phyloP scores from a whole-genome alignment of 306 rosid genomes.

The Glycyrrhiza uralensis region DNA sequence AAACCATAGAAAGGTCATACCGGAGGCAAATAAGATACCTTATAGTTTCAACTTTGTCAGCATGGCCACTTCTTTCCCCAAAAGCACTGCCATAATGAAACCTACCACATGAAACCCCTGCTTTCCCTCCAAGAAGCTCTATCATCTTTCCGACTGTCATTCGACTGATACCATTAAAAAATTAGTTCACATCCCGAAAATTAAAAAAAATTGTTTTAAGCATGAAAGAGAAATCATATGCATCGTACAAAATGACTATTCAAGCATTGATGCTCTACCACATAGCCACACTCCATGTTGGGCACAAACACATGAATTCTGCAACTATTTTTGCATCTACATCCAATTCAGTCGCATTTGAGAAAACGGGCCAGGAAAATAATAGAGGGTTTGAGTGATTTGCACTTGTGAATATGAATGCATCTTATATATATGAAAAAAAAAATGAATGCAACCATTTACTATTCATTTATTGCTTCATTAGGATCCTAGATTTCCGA shows the following conservation, averaged over 20 bases:
- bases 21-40: conserved; percentile 47
- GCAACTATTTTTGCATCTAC: background rate
- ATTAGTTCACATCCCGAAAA: background rate
- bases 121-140: conserved; percentile 96
- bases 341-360: background rate
- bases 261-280: background rate
- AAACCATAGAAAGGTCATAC: conserved; percentile 2
- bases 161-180: conserved; percentile 58
- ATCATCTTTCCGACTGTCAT: conserved; percentile 99
- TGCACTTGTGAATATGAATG: background rate
- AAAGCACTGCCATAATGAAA: conserved; percentile 98
- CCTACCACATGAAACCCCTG: conserved; percentile 95
- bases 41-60: conserved; percentile 91
- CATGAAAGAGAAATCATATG: background rate
- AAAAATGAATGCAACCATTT: background rate
- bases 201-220: background rate
- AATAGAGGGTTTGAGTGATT: background rate
- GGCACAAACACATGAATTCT: background rate
- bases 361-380: background rate
- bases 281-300: background rate
- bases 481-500: no score
- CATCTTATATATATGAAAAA: background rate
- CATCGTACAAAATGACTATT: background rate
- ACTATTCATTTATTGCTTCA: no score
- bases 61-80: conserved; percentile 98